Evolutionary conservation across 495 filamentous ascomycete genomes (phyloP).

Genomic region (Paragyromitra xinjiangensis): DNA sequence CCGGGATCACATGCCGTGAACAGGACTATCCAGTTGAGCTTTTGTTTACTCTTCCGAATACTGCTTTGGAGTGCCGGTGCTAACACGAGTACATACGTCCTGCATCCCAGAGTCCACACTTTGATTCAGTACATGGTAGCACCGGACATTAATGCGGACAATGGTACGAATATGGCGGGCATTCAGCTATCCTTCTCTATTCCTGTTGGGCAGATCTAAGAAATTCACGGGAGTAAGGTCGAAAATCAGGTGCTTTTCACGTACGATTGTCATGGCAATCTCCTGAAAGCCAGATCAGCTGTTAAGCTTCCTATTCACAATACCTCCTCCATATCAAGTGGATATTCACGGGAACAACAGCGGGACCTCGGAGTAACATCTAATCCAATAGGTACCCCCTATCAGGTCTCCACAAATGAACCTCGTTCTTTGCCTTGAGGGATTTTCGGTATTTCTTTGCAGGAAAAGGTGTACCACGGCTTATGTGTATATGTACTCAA

Average conservation of each 20-base stretch:
- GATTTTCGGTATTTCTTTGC: conserved; percentile 32
- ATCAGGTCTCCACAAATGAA: conserved; percentile 1
- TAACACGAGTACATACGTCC: conserved; percentile 15
- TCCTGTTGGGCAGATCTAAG: not conserved
- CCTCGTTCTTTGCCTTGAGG: conserved; percentile 22
- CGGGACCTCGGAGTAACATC: conserved; percentile 6
- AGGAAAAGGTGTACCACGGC: conserved; percentile 16
- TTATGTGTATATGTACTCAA: conserved; percentile 4
- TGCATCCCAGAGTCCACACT: conserved; percentile 12
- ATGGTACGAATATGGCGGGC: conserved; percentile 11
- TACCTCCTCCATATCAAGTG: conserved; percentile 7
- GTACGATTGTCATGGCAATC: conserved; percentile 15
- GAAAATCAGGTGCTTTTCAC: conserved; percentile 23
- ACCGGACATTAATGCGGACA: conserved; percentile 19
- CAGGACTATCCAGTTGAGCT: conserved; percentile 1
- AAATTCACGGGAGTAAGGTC: not conserved
- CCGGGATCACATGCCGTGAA: not conserved
- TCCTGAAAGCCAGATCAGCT: conserved; percentile 16
- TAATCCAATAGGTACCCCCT: conserved; percentile 3
- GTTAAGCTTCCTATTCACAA: conserved; percentile 9
- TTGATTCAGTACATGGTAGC: conserved; percentile 1
- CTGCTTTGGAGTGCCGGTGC: conserved; percentile 15
- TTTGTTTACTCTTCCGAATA: conserved; percentile 8
- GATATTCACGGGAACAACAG: conserved; percentile 4
- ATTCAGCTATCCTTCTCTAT: not conserved